Evolutionary conservation across 1,284 basidiomycete genomes (phyloP), one percentile per base, ranked within the genome.

Genomic region (Austropuccinia psidii): DNA sequence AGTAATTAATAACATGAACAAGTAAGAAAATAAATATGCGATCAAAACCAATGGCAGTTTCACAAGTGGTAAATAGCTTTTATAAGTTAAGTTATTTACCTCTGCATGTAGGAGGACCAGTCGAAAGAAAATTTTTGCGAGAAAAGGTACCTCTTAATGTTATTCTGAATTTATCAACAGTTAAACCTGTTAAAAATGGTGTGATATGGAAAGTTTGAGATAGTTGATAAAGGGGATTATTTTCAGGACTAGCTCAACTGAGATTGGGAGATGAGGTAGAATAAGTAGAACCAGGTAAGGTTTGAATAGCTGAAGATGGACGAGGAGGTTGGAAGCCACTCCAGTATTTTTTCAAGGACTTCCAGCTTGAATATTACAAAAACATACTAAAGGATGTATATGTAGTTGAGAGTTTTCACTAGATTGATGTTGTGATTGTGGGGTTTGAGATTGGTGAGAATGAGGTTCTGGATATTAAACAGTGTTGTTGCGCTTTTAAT

Each of bases 61-160:
- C 4, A 60, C 69, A 72, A n/a, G 47, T 52, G 37, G 13, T 54
- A 15, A 62, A 61, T 33, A 72, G 8, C 69, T 62, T 72, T 17
- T 24, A 72, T 24, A 72, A 52, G n/a, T 72, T 58, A 8, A 72
- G 45, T 24, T 72, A 57, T 62, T 72, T 72, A 1, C 69, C 69
- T n/a, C 57, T 43, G 39, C 61, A 62, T 11, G 33, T 55, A 54
- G 57, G 57, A n/a, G 58, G 47, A 5, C 68, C 68, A 27, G 47
- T 61, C 69, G 57, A 72, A 50, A 27, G 7, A 33, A 35, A n/a
- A 0, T 58, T 58, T 39, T 72, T 72, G 29, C 58, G 69, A 15
- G 8, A 29, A 41, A 35, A 31, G 19, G 15, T 43, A 17, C 62
- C 69, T 15, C 69, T 45, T 45, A 72, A 39, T 9, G 58, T 29